Base-by-base conservation (phyloP, 2,329 filamentous ascomycete genomes). In the Colletotrichum nymphaeae region DNA sequence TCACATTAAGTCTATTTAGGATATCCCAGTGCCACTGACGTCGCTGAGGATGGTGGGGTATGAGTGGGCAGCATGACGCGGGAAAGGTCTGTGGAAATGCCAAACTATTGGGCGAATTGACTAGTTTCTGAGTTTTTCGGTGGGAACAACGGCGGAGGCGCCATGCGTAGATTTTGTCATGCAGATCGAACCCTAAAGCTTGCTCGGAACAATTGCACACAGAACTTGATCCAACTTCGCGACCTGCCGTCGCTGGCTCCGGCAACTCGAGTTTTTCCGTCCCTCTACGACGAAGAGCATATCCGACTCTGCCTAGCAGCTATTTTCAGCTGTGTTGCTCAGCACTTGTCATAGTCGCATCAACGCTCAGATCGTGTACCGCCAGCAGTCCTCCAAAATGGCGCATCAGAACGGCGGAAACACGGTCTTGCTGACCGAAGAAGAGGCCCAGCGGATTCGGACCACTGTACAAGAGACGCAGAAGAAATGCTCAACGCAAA, bases 381-480 rank as follows among this genome's bases (percentile, higher is more conserved):
- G 16, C 6, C 3, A 6, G 30, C n/a, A 24, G 8, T 49, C 8
- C 28, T 28, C 49, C 12, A 14, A 64, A 64, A 67, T 67, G 64
- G 14, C 64, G 52, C 53, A 46, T 32, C 63, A 58, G 53, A 60
- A 46, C 16, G 59, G 70, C 59, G 75, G 70, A 12, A 76, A 77
- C 35, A 83, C 79, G 1, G 72, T 83, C 22, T 82, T 80, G 53
- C 76, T 83, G 73, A 80, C 81, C 0, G 75, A 75, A 0, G 75
- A 78, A 26, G 82, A 83, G 64, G 78, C 77, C 1, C 73, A 77
- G 9, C 80, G 79, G 5, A 77, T 83, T 11, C 76, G 73, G 53
- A 75, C 69, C 1, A 78, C 75, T 0, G 66, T 80, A 42, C 75
- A 77, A n/a, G 64, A 75, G n/a, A 65, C 67, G 8, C 30, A 73